A percentile compares a stretch with the other conserved stretches of the same genome.
Evolutionary conservation across 495 filamentous ascomycete species (phyloP).

Genomic region (Evansstolkia leycettana): DNA sequence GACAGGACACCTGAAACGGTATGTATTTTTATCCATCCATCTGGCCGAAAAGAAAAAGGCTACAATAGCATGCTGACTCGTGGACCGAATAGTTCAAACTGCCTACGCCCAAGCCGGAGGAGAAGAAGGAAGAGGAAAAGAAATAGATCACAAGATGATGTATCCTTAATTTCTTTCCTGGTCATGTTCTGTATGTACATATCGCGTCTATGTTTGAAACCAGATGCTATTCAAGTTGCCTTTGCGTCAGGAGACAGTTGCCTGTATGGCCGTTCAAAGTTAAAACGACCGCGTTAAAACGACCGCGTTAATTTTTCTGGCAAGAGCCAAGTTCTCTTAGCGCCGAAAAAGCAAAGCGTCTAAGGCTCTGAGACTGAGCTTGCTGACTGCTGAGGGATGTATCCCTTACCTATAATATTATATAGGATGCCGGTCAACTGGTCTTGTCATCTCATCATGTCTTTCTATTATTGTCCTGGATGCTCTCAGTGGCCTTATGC

Average conservation of each 20-base stretch:
- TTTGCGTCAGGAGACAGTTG: not conserved
- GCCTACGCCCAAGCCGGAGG: slow-evolving; percentile 88
- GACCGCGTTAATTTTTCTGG: too few species aligned
- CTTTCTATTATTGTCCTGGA: too few species aligned
- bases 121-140: slow-evolving; percentile 83
- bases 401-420: too few species aligned
- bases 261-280: not conserved
- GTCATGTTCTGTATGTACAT: slow-evolving; percentile 31
- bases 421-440: too few species aligned
- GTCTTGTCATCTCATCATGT: too few species aligned
- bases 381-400: too few species aligned
- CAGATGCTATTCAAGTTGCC: slow-evolving; percentile 6
- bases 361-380: too few species aligned
- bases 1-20: slow-evolving; percentile 71
- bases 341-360: too few species aligned
- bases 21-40: slow-evolving; percentile 5
- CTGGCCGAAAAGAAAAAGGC: not conserved
- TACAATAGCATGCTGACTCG: slow-evolving; percentile 1
- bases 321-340: too few species aligned
- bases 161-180: slow-evolving; percentile 25
- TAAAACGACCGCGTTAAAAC: too few species aligned
- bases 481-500: too few species aligned
- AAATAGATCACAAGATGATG: slow-evolving; percentile 49
- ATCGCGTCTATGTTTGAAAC: slow-evolving; percentile 25
- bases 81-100: slow-evolving; percentile 59